These are phyloP conservation scores for Termitomyces titanicus DNA, from an alignment of 768 basidiomycete species.

Conservation along the genomic window DNA sequence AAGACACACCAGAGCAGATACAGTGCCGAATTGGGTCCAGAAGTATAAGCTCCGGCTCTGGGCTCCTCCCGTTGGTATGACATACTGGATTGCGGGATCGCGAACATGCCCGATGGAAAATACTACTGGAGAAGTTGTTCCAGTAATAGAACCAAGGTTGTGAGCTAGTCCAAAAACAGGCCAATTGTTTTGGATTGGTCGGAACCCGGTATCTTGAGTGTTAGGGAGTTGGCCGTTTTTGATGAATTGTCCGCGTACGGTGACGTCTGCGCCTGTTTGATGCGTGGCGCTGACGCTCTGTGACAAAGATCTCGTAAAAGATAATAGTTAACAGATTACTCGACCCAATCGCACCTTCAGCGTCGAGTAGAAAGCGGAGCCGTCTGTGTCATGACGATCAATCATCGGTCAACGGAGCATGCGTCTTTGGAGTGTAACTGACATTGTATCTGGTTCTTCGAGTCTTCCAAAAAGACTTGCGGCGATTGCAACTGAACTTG, in stretches of 20 bases:
- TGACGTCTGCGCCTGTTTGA: conserved; percentile 52
- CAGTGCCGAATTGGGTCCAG: conserved; percentile 36
- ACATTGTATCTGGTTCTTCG: conserved; percentile 59
- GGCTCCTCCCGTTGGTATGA: conserved; percentile 32
- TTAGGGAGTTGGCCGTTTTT: conserved; percentile 49
- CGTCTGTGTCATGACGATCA: conserved; percentile 41
- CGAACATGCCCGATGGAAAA: conserved; percentile 46
- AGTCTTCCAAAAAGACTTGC: conserved; percentile 42
- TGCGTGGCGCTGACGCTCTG: conserved; percentile 47
- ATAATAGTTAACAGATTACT: neutral
- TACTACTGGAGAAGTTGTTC: conserved; percentile 38
- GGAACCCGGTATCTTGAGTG: conserved; percentile 52
- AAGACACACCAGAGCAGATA: conserved; percentile 28
- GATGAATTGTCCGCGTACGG: conserved; percentile 58
- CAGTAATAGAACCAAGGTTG: conserved; percentile 46
- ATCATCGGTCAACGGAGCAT: neutral
- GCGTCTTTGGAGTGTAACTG: neutral
- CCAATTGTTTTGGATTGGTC: conserved; percentile 54
- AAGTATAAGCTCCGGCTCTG: conserved; percentile 42
- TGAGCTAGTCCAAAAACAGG: conserved; percentile 61
- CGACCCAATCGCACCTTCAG: conserved; percentile 33
- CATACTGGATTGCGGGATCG: conserved; percentile 47
- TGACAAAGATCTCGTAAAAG: neutral
- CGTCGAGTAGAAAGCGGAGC: conserved; percentile 59
- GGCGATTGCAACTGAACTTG: conserved; percentile 49